Evolutionary conservation across 169 alveolate species (phyloP).

Genomic region (Plasmodium cynomolgi): DNA sequence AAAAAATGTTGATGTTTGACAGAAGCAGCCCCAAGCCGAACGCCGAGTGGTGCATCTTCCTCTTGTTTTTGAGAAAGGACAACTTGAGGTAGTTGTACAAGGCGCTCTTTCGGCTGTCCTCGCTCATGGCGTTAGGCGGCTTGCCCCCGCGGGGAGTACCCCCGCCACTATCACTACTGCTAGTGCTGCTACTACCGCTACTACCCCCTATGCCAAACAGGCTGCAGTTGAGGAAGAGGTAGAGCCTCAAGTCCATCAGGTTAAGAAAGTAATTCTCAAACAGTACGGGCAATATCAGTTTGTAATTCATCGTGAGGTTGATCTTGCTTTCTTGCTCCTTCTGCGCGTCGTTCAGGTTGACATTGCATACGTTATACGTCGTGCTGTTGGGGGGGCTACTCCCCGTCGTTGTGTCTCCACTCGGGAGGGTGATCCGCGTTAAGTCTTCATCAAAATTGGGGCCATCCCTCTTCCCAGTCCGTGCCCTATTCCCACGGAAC

Average conservation of each 20-base stretch:
- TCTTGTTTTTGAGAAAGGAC: constrained; percentile 16
- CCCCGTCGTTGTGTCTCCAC: not conserved
- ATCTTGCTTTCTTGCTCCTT: constrained; percentile 43
- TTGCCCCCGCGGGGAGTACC: not conserved
- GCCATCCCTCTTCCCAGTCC: not conserved
- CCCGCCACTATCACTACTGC: not conserved
- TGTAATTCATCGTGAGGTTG: constrained; percentile 7
- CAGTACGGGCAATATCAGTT: constrained; percentile 38
- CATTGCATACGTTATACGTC: constrained; percentile 16
- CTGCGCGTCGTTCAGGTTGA: constrained; percentile 41
- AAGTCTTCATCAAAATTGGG: constrained; percentile 20
- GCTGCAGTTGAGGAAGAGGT: constrained; percentile 49
- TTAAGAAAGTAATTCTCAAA: constrained; percentile 58
- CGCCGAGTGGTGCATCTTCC: constrained; percentile 22
- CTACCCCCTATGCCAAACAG: not conserved
- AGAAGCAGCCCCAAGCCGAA: constrained; percentile 48
- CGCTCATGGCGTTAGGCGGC: not conserved
- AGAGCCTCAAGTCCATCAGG: constrained; percentile 31
- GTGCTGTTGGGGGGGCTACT: not conserved
- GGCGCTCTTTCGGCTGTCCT: not conserved
- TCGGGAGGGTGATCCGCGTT: not conserved
- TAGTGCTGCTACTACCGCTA: not conserved
- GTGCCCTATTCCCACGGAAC: not conserved
- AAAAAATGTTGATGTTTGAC: constrained; percentile 18
- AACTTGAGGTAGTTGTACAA: constrained; percentile 18